phyloP scores from a whole-genome alignment of 805 yeast species.

The Starmera quercuum region DNA sequence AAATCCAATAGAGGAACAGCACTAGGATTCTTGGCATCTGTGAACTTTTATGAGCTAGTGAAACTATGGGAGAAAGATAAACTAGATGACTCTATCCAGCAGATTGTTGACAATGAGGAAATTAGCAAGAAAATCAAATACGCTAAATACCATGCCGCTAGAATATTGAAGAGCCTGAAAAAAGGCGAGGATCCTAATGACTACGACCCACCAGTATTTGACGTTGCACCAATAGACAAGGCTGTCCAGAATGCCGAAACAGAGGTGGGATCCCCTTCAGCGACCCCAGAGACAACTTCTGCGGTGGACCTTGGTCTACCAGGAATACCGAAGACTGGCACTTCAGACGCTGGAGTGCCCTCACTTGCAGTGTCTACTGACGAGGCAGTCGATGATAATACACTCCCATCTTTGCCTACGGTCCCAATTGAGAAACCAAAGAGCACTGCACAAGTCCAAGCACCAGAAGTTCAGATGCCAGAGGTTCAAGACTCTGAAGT shows the following conservation, averaged over 20 bases:
- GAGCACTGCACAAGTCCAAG: constrained; percentile 2
- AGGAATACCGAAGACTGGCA: background rate
- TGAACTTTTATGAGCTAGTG: constrained; percentile 44
- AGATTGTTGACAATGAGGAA: constrained; percentile 19
- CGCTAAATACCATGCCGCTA: constrained; percentile 54
- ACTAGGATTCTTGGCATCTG: constrained; percentile 43
- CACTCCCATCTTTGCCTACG: constrained; percentile 5
- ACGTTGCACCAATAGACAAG: background rate
- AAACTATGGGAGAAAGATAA: constrained; percentile 31
- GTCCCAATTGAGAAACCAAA: constrained; percentile 1
- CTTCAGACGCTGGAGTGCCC: too few relatives aligned
- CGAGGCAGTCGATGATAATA: constrained; percentile 4
- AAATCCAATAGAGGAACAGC: constrained; percentile 39
- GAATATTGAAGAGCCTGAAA: constrained; percentile 43
- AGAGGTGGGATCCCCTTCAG: background rate
- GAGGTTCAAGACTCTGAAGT: too few relatives aligned
- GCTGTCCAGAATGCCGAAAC: background rate
- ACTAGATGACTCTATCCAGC: constrained; percentile 13
- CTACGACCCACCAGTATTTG: constrained; percentile 30
- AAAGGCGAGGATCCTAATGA: constrained; percentile 53
- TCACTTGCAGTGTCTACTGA: too few relatives aligned
- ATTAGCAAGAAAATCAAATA: constrained; percentile 40
- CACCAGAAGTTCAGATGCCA: background rate
- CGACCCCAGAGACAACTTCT: constrained; percentile 9
- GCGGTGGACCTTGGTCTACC: constrained; percentile 4